Base-by-base conservation (phyloP, 2,329 filamentous ascomycete species). In the Trichoderma afroharzianum region DNA sequence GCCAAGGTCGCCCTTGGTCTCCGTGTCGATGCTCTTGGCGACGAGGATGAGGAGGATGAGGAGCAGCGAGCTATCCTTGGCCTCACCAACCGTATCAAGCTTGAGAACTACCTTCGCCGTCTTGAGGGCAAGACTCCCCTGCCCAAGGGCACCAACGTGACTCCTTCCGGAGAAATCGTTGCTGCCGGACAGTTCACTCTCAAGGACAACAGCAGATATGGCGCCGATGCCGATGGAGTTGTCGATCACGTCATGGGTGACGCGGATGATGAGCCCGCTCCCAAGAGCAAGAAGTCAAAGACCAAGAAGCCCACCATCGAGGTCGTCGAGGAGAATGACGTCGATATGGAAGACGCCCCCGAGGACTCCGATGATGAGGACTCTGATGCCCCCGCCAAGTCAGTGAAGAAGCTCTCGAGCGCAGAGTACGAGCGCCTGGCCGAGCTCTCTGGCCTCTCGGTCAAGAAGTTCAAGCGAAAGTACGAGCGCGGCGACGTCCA, bases 141-240 rank as follows among this genome's bases (percentile, higher is more conserved):
- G 76, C 89, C 93, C 74, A 91, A 92, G 82, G 92, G 92, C 75
- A 87, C 92, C 73, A 88, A 89, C 72, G 92, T 95, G 75, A 92
- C 88, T 32, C 93, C 93, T 69, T 92, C 92, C 76, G 92, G 92
- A 73, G 88, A 91, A 75, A 80, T 84, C 50, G 83, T 85, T 55
- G 83, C 87, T 33, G 88, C 91, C 71, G 90, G 91, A 77, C 97
- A 97, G 83, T 97, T 93, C 88, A 93, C 95, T 74, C 87, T 99
- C 78, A 97, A 97, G 84, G 94, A 98, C 82, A 92, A 93, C 12
- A 89, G 93, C 80, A 96, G 95, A 83, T 99, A 99, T 87, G 98
- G 98, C 82, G 88, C 90, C 63, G 95, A 98, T 79, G 96, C 94
- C 68, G 96, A 99, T 82, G 95, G 94, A 74, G 85, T 98, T 64